These are phyloP conservation scores for Trichoderma sp. DNA, from an alignment of 2,329 filamentous ascomycete species.

Conservation along the genomic window DNA sequence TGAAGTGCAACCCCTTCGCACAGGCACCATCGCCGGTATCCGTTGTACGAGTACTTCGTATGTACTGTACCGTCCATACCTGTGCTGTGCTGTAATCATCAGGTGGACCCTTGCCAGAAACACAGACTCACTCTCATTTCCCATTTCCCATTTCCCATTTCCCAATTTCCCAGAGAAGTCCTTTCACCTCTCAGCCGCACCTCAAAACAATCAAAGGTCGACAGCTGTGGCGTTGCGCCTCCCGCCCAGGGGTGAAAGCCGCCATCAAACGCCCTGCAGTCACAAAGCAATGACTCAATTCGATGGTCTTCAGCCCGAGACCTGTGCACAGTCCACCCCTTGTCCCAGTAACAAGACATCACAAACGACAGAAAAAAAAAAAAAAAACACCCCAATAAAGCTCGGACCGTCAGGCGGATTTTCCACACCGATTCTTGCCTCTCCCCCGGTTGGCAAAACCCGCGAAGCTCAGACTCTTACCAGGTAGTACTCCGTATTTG, in stretches of 20 bases:
- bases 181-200: neutral
- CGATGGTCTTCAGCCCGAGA: neutral
- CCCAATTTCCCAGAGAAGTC: neutral
- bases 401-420: neutral
- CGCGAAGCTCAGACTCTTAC: neutral
- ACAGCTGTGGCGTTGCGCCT: constrained; percentile 12
- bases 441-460: neutral
- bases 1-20: neutral
- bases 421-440: constrained; percentile 10
- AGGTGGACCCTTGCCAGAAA: constrained; percentile 1
- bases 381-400: neutral
- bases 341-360: neutral
- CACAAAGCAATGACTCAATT: neutral
- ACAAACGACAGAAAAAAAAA: neutral
- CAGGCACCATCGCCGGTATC: no score
- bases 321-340: neutral
- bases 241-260: neutral
- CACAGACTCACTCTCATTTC: constrained; percentile 16
- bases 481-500: neutral
- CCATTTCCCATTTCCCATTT: no score
- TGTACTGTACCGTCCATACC: neutral
- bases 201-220: neutral
- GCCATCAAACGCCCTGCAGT: no score
- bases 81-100: no score
- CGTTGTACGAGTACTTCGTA: neutral